Base-by-base conservation (phyloP, 177 flowering plant species). In the Telopea speciosissima region DNA sequence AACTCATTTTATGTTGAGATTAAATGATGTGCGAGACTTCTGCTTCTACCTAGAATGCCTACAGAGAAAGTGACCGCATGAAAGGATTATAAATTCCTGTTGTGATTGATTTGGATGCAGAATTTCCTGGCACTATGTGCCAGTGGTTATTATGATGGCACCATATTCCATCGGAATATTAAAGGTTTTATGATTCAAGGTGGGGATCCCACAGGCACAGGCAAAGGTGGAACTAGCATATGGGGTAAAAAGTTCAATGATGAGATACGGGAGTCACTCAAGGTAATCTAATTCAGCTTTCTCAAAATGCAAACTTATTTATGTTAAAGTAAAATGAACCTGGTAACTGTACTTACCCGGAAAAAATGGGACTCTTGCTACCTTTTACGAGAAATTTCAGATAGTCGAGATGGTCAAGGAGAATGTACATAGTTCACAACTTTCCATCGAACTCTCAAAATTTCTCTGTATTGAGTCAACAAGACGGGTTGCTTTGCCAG, bases 151-250 rank as follows among this genome's bases (percentile, higher is more conserved):
- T 92, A 92, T 76, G 99, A 95, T 78, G 93, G 97, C 70, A 95
- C 99, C 68, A 87, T 91, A 81, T 95, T 95, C 77, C 97, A 91
- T 72, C 84, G 99, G 49, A 95, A 95, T 71, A 92, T 95, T 21
- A 95, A 95, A 75, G 97, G 99, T 67, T 94, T 94, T 78, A 92
- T 94, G 97, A 92, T 94, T 73, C 99, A 94, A 87, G 97, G 99
- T 45, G 99, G 99, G 70, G 99, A 93, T 70, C 99, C 99, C 49
- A 95, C 96, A 25, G 94, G 96, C 28, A 90, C 97, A 16, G 99
- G 97, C 68, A 95, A 93, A 82, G 99, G 99, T 11, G 99, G 97
- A 23, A 88, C 87, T 40, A 90, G 97, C 74, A 95, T 92, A 63
- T 95, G 97, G 99, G 96, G 97, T 49, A 90, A 87, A 79, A 92